Evolutionary conservation across 2,329 filamentous ascomycete genomes (phyloP), one percentile per base, ranked within the genome.

Genomic region (Mariannaea sp.): DNA sequence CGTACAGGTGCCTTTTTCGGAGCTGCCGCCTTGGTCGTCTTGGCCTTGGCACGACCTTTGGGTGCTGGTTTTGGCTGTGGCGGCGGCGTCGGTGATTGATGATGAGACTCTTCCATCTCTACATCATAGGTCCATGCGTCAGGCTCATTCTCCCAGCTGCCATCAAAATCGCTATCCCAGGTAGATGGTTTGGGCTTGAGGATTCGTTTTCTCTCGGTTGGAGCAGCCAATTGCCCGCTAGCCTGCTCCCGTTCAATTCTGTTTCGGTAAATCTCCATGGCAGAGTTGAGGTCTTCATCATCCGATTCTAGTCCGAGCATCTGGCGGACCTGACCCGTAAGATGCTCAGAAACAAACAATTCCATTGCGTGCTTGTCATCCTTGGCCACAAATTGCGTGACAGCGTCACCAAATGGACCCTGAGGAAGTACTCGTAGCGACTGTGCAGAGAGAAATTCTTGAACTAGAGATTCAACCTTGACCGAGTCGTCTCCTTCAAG

Each of bases 331-430:
- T 92, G 88, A 17, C 80, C 84, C 2, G 83, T 79, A 2, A 93
- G 75, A 12, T 87, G 88, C 26, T 91, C 86, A 17, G 81, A 83
- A 8, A 93, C 86, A 63, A 93, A 93, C 36, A 85, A 77, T 66
- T 92, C 86, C 86, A 97, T 91, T 3, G 91, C 91, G 64, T 94
- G 87, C 68, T 92, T 96, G 75, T 99, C 94, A 61, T 96, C 91
- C 62, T 97, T 97, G 69, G 92, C 87, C 20, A 99, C 91, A 65
- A 94, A 99, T 56, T 96, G 89, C 40, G 86, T 87, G 5, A 99
- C 91, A 0, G 94, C 94, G 66, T 97, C 92, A 13, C 92, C 89
- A 66, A 99, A 97, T 0, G 88, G 89, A 24, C 92, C 94, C 65
- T 96, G 90, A 0, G 94, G 94, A 0, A 99, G 80, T 42, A 99